These are phyloP conservation scores for Lasiosphaeriaceae sp. DNA, from an alignment of 495 filamentous ascomycete genomes.

Conservation along the genomic window DNA sequence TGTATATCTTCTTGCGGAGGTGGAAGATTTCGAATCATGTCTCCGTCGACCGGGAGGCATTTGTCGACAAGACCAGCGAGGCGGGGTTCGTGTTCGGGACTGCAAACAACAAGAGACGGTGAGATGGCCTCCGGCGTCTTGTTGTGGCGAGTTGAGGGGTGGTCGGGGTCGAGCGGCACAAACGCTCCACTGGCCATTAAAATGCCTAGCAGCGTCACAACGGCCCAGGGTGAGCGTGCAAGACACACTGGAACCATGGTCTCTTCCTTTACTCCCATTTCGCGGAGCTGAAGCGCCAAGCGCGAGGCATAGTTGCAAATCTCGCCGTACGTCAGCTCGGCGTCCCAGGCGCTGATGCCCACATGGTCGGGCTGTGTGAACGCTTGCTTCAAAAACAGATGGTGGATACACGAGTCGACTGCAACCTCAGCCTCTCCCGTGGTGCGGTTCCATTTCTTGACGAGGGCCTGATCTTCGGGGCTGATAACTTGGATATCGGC, in stretches of 20 bases:
- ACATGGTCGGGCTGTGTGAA: slow-evolving; percentile 32
- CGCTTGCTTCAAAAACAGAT: slow-evolving; percentile 42
- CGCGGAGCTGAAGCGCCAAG: slow-evolving; percentile 41
- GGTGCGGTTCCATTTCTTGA: slow-evolving; percentile 19
- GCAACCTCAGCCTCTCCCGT: slow-evolving; percentile 27
- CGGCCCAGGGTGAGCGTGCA: slow-evolving; percentile 47
- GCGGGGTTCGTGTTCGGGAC: slow-evolving; percentile 7
- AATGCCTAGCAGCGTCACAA: slow-evolving; percentile 40
- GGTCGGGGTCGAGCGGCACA: slow-evolving; percentile 56
- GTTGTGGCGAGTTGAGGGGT: slow-evolving; percentile 48
- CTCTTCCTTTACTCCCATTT: slow-evolving; percentile 40
- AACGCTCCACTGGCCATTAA: slow-evolving; percentile 43
- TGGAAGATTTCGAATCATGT: slow-evolving; percentile 1
- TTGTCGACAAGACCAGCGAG: slow-evolving; percentile 10
- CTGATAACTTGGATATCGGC: slow-evolving; percentile 16
- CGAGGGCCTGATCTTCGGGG: slow-evolving; percentile 15
- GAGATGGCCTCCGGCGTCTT: slow-evolving; percentile 25
- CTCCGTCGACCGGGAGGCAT: slow-evolving; percentile 9
- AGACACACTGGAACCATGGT: slow-evolving; percentile 53
- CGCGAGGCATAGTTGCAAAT: slow-evolving; percentile 32
- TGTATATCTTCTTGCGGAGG: background rate
- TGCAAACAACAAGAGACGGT: slow-evolving; percentile 19
- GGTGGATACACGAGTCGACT: slow-evolving; percentile 42
- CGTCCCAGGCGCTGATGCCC: slow-evolving; percentile 53
- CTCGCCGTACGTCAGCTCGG: slow-evolving; percentile 52